Evolutionary conservation across 306 rosid species (phyloP).

Genomic region (Ormosia semicastrata): DNA sequence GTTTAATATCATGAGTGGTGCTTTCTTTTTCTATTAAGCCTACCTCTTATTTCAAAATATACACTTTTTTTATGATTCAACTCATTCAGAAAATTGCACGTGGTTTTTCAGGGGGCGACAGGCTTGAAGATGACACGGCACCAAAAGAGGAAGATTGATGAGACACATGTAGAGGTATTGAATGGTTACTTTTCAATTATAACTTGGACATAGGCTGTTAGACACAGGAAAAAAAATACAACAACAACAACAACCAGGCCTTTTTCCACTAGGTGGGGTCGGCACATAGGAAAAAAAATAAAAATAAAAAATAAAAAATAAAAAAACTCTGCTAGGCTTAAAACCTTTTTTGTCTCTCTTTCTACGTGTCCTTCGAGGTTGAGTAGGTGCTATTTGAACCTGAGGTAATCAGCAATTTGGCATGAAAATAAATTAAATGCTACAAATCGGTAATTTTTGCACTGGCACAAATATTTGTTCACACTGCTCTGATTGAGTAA

Average conservation of each 20-base stretch:
- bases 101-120: constrained; percentile 63
- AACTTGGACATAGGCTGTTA: not conserved
- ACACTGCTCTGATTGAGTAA: constrained; percentile 14
- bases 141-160: constrained; percentile 97
- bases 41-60: not conserved
- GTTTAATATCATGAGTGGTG: not conserved
- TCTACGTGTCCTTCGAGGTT: not conserved
- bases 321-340: no score
- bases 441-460: not conserved
- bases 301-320: no score
- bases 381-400: constrained; percentile 24
- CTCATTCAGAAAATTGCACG: constrained; percentile 22
- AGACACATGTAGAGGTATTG: constrained; percentile 96
- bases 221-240: not conserved
- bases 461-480: not conserved
- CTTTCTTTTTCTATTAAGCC: not conserved
- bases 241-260: no score
- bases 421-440: not conserved
- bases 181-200: constrained; percentile 14
- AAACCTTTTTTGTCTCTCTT: no score
- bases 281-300: no score
- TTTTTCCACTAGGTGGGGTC: no score
- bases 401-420: not conserved
- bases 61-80: not conserved
- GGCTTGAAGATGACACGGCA: constrained; percentile 99